Percentiles rank a stretch among this genome's conserved stretches.
phyloP scores from a whole-genome alignment of 805 yeast genomes.

The Hermanozyma aechmeae region DNA sequence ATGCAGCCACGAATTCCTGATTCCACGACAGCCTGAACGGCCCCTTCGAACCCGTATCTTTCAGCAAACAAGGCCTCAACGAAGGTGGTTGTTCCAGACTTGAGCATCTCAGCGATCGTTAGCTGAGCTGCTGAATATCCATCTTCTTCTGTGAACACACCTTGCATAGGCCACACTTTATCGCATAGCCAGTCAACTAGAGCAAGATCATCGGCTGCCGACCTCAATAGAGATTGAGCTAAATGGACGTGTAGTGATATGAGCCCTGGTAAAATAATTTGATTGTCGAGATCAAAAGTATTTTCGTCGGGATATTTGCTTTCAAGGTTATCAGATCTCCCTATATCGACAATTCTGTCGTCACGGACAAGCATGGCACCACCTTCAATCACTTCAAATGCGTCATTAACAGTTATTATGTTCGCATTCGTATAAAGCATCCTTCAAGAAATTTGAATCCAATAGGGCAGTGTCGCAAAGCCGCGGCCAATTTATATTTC shows the following conservation, averaged over 20 bases:
- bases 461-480: too few species aligned
- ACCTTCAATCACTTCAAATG: conserved; percentile 5
- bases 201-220: conserved; percentile 8
- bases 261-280: conserved; percentile 8
- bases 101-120: conserved; percentile 8
- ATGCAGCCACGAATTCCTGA: conserved; percentile 9
- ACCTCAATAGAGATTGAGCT: conserved; percentile 7
- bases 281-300: conserved; percentile 3
- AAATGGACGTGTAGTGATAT: conserved; percentile 9
- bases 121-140: conserved; percentile 9
- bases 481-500: too few species aligned
- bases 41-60: conserved; percentile 8
- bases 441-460: too few species aligned
- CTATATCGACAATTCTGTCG: conserved; percentile 6
- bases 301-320: conserved; percentile 2
- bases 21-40: conserved; percentile 8
- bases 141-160: conserved; percentile 7
- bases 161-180: conserved; percentile 9
- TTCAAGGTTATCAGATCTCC: conserved; percentile 1
- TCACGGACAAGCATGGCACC: conserved; percentile 6
- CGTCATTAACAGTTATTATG: conserved; percentile 6
- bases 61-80: conserved; percentile 9
- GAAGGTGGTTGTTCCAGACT: conserved; percentile 9
- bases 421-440: conserved; percentile 6
- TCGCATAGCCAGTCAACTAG: conserved; percentile 9